phyloP scores from a whole-genome alignment of 176 grass and related monocot species.

The Miscanthus lutarioriparius region DNA sequence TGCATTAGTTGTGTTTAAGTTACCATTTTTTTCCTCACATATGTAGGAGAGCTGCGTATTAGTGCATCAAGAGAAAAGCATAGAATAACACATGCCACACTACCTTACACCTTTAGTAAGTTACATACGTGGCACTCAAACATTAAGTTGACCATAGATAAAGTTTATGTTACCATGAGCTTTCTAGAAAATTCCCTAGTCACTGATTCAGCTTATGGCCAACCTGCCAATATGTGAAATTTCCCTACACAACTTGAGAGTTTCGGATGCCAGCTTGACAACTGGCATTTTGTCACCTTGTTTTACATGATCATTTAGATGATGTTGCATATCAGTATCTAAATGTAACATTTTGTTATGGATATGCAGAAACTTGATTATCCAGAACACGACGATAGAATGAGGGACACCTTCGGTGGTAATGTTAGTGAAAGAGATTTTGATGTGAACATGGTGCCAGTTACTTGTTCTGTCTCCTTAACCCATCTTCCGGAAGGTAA shows the following conservation, averaged over 20 bases:
- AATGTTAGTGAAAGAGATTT: slow-evolving; percentile 26
- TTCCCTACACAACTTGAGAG: not conserved
- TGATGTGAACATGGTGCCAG: slow-evolving; percentile 28
- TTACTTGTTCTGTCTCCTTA: slow-evolving; percentile 25
- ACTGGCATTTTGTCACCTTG: not conserved
- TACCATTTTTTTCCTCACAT: not conserved
- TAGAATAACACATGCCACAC: not conserved
- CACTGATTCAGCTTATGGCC: slow-evolving; percentile 1
- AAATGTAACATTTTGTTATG: not conserved
- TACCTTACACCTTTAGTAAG: not conserved
- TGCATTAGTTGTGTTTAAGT: not conserved
- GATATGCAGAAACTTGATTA: slow-evolving; percentile 43
- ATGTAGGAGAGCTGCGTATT: not conserved
- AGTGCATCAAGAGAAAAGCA: not conserved
- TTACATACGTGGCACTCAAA: not conserved
- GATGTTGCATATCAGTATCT: not conserved
- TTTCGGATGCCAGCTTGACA: not conserved
- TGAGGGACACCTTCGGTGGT: not conserved
- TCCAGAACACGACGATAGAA: slow-evolving; percentile 22
- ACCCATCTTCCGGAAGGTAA: slow-evolving; percentile 38
- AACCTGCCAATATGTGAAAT: not conserved
- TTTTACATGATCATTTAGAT: slow-evolving; percentile 26
- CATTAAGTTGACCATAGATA: not conserved
- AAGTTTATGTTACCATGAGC: not conserved
- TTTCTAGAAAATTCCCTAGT: slow-evolving; percentile 1